Evolutionary conservation across 1,284 basidiomycete species (phyloP).

Genomic region (Ustilago sp.): DNA sequence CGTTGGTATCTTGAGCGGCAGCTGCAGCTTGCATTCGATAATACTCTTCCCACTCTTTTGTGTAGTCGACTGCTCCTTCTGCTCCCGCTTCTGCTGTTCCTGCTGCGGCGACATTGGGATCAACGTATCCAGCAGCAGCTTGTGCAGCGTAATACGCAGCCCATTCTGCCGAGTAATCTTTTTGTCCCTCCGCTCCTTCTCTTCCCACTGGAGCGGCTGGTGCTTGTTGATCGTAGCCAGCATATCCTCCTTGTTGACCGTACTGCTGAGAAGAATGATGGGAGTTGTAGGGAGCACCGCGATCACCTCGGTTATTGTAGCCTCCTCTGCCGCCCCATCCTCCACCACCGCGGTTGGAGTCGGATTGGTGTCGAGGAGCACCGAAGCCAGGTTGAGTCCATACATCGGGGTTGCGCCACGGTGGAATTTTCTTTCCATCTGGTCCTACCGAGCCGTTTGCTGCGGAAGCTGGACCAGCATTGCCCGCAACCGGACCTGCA

Average conservation of each 20-base stretch:
- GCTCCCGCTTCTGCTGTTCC: slow-evolving; percentile 26
- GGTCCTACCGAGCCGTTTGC: slow-evolving; percentile 42
- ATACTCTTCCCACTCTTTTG: slow-evolving; percentile 68
- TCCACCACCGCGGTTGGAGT: slow-evolving; percentile 23
- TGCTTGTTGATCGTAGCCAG: slow-evolving; percentile 15
- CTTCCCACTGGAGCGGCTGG: not conserved
- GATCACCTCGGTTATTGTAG: slow-evolving; percentile 34
- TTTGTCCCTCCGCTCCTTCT: slow-evolving; percentile 37
- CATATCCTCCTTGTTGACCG: slow-evolving; percentile 14
- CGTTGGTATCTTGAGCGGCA: slow-evolving; percentile 37
- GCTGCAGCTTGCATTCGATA: slow-evolving; percentile 58
- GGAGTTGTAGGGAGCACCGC: not conserved
- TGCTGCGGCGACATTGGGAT: slow-evolving; percentile 26
- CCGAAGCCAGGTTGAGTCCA: slow-evolving; percentile 61
- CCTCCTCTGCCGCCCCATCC: slow-evolving; percentile 35
- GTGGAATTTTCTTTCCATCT: slow-evolving; percentile 67
- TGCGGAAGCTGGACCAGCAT: slow-evolving; percentile 20
- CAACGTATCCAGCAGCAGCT: slow-evolving; percentile 32
- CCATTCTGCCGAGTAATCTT: slow-evolving; percentile 67
- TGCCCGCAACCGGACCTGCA: slow-evolving; percentile 33
- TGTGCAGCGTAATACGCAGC: slow-evolving; percentile 66
- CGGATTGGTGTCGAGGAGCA: slow-evolving; percentile 31
- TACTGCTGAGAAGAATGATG: slow-evolving; percentile 15
- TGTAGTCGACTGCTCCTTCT: slow-evolving; percentile 54
- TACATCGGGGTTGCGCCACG: slow-evolving; percentile 67